A percentile compares a stretch with the other conserved stretches of the same genome.
These are phyloP conservation scores for Guadua angustifolia DNA, from an alignment of 176 grass and related monocot species.

Conservation along the genomic window DNA sequence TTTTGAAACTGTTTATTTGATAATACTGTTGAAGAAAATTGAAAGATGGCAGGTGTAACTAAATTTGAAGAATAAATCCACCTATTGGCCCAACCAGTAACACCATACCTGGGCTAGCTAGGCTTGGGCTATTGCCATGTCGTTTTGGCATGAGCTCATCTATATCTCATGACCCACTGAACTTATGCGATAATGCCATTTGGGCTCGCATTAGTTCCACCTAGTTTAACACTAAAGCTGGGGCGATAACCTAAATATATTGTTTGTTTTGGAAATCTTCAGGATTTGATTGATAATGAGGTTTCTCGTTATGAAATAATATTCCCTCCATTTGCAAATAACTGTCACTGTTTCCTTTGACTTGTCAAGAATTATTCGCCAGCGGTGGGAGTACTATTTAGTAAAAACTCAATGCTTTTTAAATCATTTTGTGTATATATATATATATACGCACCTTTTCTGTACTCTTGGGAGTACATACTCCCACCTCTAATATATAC, in stretches of 20 bases:
- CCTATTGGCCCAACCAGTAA: background rate
- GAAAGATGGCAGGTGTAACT: background rate
- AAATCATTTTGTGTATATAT: background rate
- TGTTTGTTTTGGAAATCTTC: background rate
- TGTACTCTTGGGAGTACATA: no score
- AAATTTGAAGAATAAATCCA: background rate
- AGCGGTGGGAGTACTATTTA: background rate
- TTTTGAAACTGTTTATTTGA: background rate
- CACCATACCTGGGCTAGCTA: background rate
- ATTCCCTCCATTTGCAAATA: background rate
- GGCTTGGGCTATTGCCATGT: background rate
- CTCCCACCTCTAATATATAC: no score
- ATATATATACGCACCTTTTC: no score
- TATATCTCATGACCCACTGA: slow-evolving; percentile 6
- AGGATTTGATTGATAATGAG: slow-evolving; percentile 1
- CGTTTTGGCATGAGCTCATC: background rate
- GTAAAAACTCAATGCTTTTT: background rate
- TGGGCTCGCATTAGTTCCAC: slow-evolving; percentile 7
- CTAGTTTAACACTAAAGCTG: background rate
- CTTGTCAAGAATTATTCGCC: background rate
- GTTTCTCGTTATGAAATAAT: background rate
- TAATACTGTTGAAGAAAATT: background rate
- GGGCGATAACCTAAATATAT: background rate
- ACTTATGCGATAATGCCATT: slow-evolving; percentile 3
- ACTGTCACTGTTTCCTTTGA: background rate